phyloP scores from a whole-genome alignment of 2,329 filamentous ascomycete species.

The Fusarium albosuccineum region DNA sequence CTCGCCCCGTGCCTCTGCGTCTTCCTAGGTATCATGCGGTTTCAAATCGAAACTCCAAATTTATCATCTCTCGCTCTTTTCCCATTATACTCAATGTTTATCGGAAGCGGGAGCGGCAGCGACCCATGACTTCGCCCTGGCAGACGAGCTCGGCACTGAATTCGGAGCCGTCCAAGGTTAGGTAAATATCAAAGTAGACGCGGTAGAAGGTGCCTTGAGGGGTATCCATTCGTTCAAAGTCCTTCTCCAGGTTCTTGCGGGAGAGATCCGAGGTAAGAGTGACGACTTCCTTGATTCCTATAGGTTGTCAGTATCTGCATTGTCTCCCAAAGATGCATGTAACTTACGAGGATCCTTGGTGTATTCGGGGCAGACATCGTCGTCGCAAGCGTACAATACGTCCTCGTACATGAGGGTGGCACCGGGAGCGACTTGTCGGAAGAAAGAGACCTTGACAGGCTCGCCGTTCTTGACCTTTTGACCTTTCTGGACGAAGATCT shows the following conservation, averaged over 20 bases:
- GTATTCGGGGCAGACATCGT: slow-evolving; percentile 98
- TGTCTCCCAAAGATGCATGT: too few relatives aligned
- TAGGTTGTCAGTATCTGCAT: slow-evolving; percentile 45
- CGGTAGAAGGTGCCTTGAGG: slow-evolving; percentile 97
- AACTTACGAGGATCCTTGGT: slow-evolving; percentile 98
- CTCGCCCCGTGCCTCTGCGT: slow-evolving; percentile 25
- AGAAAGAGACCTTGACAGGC: slow-evolving; percentile 98
- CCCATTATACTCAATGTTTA: slow-evolving; percentile 51
- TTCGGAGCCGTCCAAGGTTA: slow-evolving; percentile 96
- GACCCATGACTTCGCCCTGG: slow-evolving; percentile 98
- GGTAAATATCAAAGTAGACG: slow-evolving; percentile 83
- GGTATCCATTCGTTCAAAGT: slow-evolving; percentile 99
- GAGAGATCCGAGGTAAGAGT: slow-evolving; percentile 97
- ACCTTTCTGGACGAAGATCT: slow-evolving; percentile 98
- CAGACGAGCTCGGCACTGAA: slow-evolving; percentile 99
- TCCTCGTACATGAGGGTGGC: slow-evolving; percentile 99
- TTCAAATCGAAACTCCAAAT: slow-evolving; percentile 43
- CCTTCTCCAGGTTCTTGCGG: slow-evolving; percentile 98
- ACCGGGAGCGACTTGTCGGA: slow-evolving; percentile 96
- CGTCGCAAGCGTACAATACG: slow-evolving; percentile 96
- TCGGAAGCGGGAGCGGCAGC: slow-evolving; percentile 91
- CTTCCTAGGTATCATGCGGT: slow-evolving; percentile 47
- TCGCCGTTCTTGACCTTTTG: slow-evolving; percentile 99
- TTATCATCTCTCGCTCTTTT: slow-evolving; percentile 38
- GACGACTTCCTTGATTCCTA: slow-evolving; percentile 98